phyloP scores from a whole-genome alignment of 441 rosid genomes.

The Croton setiger region DNA sequence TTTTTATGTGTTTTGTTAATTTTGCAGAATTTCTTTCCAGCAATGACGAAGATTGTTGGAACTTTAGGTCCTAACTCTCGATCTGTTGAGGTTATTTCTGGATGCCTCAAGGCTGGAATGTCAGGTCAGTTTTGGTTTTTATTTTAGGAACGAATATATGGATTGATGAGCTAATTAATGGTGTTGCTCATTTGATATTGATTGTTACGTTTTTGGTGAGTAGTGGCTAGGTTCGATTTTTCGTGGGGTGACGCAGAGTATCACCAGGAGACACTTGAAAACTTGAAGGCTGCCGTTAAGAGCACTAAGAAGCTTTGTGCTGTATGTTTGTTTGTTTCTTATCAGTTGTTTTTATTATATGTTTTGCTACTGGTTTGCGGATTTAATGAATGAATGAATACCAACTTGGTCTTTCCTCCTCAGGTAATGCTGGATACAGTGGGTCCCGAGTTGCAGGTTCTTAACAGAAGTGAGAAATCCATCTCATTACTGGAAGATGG shows the following conservation, averaged over 20 bases:
- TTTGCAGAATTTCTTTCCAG: conserved; percentile 80
- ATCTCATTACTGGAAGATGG: conserved; percentile 74
- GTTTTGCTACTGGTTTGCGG: not conserved
- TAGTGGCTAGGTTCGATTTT: conserved; percentile 94
- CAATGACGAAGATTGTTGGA: conserved; percentile 97
- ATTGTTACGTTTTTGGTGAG: not conserved
- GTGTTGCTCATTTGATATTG: not conserved
- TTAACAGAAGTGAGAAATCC: conserved; percentile 65
- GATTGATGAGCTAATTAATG: conserved; percentile 12
- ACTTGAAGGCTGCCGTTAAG: conserved; percentile 77
- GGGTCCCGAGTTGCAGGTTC: conserved; percentile 88
- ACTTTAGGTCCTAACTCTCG: conserved; percentile 95
- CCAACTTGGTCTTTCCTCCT: conserved; percentile 4
- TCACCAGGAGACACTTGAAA: conserved; percentile 87
- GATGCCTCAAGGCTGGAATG: conserved; percentile 95
- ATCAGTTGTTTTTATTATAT: not conserved
- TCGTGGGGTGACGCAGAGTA: conserved; percentile 79
- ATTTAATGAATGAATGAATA: not conserved
- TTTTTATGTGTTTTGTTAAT: conserved; percentile 3
- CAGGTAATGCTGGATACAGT: conserved; percentile 98
- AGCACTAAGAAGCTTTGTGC: conserved; percentile 91
- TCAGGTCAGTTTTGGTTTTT: conserved; percentile 45
- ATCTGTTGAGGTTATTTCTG: conserved; percentile 69
- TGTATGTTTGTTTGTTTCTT: conserved; percentile 38
- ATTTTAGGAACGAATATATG: not conserved